These are phyloP conservation scores for Penstemon newberryi DNA, from an alignment of 257 asterid species.

Conservation along the genomic window DNA sequence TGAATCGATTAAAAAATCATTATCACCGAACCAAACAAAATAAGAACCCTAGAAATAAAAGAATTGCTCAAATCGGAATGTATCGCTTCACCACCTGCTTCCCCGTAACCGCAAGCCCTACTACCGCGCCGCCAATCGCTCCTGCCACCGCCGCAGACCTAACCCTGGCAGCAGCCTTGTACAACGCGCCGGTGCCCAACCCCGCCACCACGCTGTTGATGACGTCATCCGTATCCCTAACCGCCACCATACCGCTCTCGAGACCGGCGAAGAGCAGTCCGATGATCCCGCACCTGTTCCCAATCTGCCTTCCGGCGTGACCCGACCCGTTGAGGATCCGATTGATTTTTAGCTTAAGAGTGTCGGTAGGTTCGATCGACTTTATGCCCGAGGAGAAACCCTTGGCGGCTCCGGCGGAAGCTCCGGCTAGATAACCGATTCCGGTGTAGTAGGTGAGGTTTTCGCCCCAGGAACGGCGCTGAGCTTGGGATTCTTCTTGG, in stretches of 20 bases:
- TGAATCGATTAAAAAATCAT: slow-evolving; percentile 18
- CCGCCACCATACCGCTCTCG: slow-evolving; percentile 79
- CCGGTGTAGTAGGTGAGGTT: slow-evolving; percentile 90
- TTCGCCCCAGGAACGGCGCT: slow-evolving; percentile 97
- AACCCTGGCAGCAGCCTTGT: slow-evolving; percentile 68
- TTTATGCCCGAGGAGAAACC: slow-evolving; percentile 66
- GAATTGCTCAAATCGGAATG: slow-evolving; percentile 48
- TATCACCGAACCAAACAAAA: slow-evolving; percentile 17
- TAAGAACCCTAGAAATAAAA: neutral
- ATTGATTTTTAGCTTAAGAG: slow-evolving; percentile 67
- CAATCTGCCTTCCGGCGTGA: slow-evolving; percentile 64
- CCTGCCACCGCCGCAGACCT: slow-evolving; percentile 81
- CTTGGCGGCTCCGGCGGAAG: slow-evolving; percentile 64
- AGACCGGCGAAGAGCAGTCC: slow-evolving; percentile 82
- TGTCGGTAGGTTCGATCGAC: slow-evolving; percentile 71
- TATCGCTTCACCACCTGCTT: slow-evolving; percentile 63
- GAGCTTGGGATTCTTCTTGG: slow-evolving; percentile 67
- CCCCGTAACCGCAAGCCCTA: slow-evolving; percentile 54
- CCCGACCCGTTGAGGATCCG: slow-evolving; percentile 88
- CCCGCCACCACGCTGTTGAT: slow-evolving; percentile 74
- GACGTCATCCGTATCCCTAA: slow-evolving; percentile 63
- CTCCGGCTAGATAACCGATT: slow-evolving; percentile 71
- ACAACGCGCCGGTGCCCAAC: slow-evolving; percentile 58
- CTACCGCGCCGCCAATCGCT: slow-evolving; percentile 66
- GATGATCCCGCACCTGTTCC: slow-evolving; percentile 77